Percentiles rank a stretch among this genome's conserved stretches.
phyloP scores from a whole-genome alignment of 805 yeast genomes.

The Candida fluviatilis region DNA sequence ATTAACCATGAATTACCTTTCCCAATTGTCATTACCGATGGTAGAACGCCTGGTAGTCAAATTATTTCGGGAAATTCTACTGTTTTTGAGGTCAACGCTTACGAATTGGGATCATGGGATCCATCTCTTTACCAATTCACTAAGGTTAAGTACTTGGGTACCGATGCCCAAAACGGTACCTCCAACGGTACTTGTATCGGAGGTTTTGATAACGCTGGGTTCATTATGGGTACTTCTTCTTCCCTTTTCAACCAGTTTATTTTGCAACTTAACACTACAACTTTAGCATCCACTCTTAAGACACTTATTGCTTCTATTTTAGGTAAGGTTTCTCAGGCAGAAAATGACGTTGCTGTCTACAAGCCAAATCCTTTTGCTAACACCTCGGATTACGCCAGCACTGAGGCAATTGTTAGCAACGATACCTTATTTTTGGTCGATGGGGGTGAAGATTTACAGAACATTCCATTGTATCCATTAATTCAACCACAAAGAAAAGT shows the following conservation, averaged over 20 bases:
- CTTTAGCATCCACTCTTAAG: conserved; percentile 19
- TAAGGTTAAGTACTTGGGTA: conserved; percentile 28
- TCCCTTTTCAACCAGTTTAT: conserved; percentile 35
- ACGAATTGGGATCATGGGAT: conserved; percentile 42
- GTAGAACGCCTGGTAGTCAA: conserved; percentile 57
- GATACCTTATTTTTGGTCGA: conserved; percentile 35
- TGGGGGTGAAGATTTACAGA: conserved; percentile 43
- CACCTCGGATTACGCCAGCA: conserved; percentile 16
- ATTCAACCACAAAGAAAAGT: conserved; percentile 31
- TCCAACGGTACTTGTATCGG: conserved; percentile 18
- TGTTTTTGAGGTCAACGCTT: conserved; percentile 37
- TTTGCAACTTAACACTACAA: conserved; percentile 13
- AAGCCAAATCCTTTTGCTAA: conserved; percentile 37
- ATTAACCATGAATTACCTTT: conserved; percentile 32
- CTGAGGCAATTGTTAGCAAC: conserved; percentile 16
- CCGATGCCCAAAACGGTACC: conserved; percentile 18
- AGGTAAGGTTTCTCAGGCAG: conserved; percentile 17
- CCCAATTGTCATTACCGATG: conserved; percentile 44
- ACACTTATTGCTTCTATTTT: conserved; percentile 22
- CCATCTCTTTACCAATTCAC: conserved; percentile 29
- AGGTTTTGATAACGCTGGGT: conserved; percentile 36
- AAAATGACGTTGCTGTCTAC: conserved; percentile 37
- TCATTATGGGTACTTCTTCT: conserved; percentile 37
- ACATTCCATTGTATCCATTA: conserved; percentile 38
- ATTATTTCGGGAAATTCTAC: conserved; percentile 67